phyloP scores from a whole-genome alignment of 1,139 yeast genomes.

The Taphrina betulina region DNA sequence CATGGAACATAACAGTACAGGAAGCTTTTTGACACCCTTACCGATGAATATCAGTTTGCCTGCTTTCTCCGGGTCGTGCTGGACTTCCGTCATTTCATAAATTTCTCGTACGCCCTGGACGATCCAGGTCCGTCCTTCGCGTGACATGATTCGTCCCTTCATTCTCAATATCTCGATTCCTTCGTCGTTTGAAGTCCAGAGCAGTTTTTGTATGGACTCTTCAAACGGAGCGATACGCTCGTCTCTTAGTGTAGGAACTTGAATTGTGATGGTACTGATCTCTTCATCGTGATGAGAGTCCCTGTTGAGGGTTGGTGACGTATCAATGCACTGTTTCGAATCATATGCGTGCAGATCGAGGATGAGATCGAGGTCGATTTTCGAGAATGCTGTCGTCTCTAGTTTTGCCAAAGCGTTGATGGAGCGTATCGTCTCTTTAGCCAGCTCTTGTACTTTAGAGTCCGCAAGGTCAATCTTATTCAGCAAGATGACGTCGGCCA shows the following conservation, averaged over 20 bases:
- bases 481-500: slow-evolving; percentile 77
- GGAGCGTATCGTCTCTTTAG: slow-evolving; percentile 49
- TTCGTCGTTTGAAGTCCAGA: slow-evolving; percentile 59
- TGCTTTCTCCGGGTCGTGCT: slow-evolving; percentile 27
- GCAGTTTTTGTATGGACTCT: slow-evolving; percentile 58
- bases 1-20: slow-evolving; percentile 8
- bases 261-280: slow-evolving; percentile 61
- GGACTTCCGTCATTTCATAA: slow-evolving; percentile 55
- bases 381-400: slow-evolving; percentile 67
- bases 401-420: slow-evolving; percentile 73
- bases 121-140: slow-evolving; percentile 53
- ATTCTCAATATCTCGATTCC: slow-evolving; percentile 68
- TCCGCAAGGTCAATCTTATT: slow-evolving; percentile 68
- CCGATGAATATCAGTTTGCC: slow-evolving; percentile 82
- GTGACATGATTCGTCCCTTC: slow-evolving; percentile 65
- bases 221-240: slow-evolving; percentile 53
- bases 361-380: slow-evolving; percentile 58
- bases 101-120: slow-evolving; percentile 95
- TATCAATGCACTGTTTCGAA: slow-evolving; percentile 46
- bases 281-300: slow-evolving; percentile 42
- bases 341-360: slow-evolving; percentile 83
- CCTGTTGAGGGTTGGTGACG: slow-evolving; percentile 40
- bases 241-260: slow-evolving; percentile 51
- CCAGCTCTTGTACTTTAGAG: slow-evolving; percentile 39
- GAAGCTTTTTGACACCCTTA: slow-evolving; percentile 45